Evolutionary conservation across 1,139 yeast species (phyloP).

Genomic region (Scheffersomyces titani): DNA sequence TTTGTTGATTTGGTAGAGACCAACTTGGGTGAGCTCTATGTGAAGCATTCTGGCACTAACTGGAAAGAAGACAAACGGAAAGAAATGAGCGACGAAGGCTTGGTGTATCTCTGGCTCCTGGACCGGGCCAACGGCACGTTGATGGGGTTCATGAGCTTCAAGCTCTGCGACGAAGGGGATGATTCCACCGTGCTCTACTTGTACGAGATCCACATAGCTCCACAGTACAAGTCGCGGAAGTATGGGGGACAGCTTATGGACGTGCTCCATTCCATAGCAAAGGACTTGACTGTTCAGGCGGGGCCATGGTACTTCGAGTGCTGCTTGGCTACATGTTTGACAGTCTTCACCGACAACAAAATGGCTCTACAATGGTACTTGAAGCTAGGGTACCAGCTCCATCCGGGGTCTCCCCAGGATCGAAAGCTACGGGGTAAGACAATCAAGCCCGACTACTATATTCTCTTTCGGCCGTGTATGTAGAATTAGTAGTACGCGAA

Average conservation of each 20-base stretch:
- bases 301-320: slow-evolving; percentile 10
- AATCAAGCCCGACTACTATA: slow-evolving; percentile 44
- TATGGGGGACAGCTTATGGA: slow-evolving; percentile 38
- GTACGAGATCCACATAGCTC: slow-evolving; percentile 53
- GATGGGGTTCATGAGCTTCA: slow-evolving; percentile 47
- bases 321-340: slow-evolving; percentile 39
- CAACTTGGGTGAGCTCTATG: slow-evolving; percentile 34
- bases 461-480: slow-evolving; percentile 15
- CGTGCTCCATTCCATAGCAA: slow-evolving; percentile 27
- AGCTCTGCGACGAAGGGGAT: slow-evolving; percentile 34
- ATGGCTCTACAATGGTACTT: slow-evolving; percentile 47
- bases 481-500: background rate
- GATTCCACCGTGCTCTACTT: slow-evolving; percentile 43
- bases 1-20: slow-evolving; percentile 27
- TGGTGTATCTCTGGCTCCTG: slow-evolving; percentile 36
- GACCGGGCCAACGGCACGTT: slow-evolving; percentile 22
- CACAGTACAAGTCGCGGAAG: slow-evolving; percentile 26
- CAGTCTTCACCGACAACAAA: slow-evolving; percentile 52
- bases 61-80: slow-evolving; percentile 46
- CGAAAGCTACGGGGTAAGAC: slow-evolving; percentile 38
- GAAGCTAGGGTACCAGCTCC: slow-evolving; percentile 35
- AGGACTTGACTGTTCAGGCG: slow-evolving; percentile 10
- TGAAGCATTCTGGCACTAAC: slow-evolving; percentile 30
- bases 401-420: slow-evolving; percentile 48
- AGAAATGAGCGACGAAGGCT: slow-evolving; percentile 49